Conservation (phyloP, 208 protist genomes). For the Acanthamoeba culbertsoni region DNA sequence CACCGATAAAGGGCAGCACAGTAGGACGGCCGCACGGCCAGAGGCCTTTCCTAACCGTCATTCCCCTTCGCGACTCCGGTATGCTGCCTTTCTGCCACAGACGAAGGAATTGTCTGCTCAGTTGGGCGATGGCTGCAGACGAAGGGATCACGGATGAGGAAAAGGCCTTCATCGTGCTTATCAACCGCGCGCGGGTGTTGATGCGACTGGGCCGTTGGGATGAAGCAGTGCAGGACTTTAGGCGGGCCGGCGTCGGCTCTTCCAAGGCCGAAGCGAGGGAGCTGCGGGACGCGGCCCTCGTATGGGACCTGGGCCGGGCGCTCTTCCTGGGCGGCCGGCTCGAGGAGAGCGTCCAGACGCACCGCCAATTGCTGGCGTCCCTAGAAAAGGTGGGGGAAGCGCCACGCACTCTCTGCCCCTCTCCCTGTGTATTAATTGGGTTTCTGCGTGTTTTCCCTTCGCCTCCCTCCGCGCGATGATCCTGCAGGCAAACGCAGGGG, state of each 20-base stretch:
- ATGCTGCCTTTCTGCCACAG: neutral
- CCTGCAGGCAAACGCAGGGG: neutral
- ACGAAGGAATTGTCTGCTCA: neutral
- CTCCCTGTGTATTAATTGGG: no score
- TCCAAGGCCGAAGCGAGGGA: neutral
- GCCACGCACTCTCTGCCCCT: neutral
- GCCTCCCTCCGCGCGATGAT: neutral
- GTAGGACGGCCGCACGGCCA: neutral
- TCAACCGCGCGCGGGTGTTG: neutral
- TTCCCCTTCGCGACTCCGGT: neutral
- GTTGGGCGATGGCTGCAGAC: neutral
- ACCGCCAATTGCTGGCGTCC: neutral
- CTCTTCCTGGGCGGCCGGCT: neutral
- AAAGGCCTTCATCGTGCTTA: neutral
- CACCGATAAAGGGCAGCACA: neutral
- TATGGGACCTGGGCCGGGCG: constrained; percentile 2
- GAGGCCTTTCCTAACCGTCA: neutral
- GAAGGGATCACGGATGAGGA: neutral
- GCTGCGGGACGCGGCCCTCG: neutral
- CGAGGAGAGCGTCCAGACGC: neutral
- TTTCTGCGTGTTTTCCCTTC: neutral
- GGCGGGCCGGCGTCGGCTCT: neutral
- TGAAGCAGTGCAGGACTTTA: neutral
- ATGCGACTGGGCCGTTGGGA: neutral
- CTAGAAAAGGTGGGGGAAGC: neutral